A percentile compares a stretch with the other conserved stretches of the same genome.
Evolutionary conservation across 129 eudicot genomes (phyloP).

Genomic region (Glebionis coronaria): DNA sequence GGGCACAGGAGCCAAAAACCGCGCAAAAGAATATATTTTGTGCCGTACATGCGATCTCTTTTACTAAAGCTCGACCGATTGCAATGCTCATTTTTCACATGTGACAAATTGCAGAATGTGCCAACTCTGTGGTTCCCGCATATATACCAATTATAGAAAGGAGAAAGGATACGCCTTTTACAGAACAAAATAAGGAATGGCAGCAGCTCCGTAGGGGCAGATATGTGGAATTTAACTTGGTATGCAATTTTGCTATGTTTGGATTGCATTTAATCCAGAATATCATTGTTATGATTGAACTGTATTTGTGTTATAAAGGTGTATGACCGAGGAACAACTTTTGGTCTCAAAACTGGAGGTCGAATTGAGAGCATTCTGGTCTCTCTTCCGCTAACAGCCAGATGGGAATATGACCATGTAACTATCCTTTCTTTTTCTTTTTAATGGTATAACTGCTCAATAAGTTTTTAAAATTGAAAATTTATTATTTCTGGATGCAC

Average conservation of each 20-base stretch:
- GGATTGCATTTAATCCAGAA: neutral
- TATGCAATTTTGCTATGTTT: conserved; percentile 21
- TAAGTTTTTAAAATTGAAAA: neutral
- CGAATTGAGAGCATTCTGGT: conserved; percentile 98
- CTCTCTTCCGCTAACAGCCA: conserved; percentile 91
- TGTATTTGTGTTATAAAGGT: conserved; percentile 44
- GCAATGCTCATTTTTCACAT: conserved; percentile 6
- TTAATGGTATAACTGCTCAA: neutral
- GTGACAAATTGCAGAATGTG: conserved; percentile 68
- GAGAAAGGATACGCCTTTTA: conserved; percentile 86
- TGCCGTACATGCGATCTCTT: neutral
- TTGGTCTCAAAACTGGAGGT: conserved; percentile 98
- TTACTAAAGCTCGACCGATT: neutral
- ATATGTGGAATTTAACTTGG: conserved; percentile 96
- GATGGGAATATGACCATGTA: conserved; percentile 99
- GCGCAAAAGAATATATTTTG: neutral
- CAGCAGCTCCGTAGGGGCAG: conserved; percentile 95
- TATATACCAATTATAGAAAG: conserved; percentile 90
- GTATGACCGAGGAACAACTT: conserved; percentile 97
- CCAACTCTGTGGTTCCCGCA: conserved; percentile 89
- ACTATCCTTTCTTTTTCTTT: conserved; percentile 18
- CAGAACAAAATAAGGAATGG: conserved; percentile 88
- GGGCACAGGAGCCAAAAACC: neutral
- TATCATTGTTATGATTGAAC: neutral
- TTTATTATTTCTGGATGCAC: conserved; percentile 14